Evolutionary conservation across 2,329 filamentous ascomycete genomes (phyloP), one percentile per base, ranked within the genome.

Genomic region (Claviceps paspali): DNA sequence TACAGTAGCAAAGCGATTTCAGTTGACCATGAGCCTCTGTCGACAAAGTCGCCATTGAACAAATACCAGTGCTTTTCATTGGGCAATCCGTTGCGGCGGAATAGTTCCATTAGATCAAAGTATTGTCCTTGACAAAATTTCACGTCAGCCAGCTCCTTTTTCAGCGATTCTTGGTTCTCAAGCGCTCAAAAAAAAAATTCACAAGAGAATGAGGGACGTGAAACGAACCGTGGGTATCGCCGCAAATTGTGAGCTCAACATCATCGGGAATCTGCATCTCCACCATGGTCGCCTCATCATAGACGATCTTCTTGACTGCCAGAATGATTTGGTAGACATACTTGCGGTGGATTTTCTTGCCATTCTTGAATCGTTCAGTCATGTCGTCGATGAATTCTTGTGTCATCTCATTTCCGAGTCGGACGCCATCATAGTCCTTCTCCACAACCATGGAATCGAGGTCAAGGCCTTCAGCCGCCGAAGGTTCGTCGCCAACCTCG

Each of bases 31-130:
- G 86, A 95, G 21, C 91, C 91, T 55, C 91, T 76, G 57, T 98
- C 91, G 38, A 98, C 91, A 54, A 98, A 98, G 62, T 98, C 91
- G 46, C 91, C 91, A 57, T 98, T 98, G 70, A 98, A 98, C 10
- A 98, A 71, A 56, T 96, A 98, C 57, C 79, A 82, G 56, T 96
- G 86, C 54, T 82, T 84, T 43, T 88, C 84, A 12, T 72, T 74
- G 0, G 91, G 91, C 45, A 70, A 73, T 29, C 91, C 91, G 49
- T 94, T 95, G 40, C 91, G 71, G 45, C 83, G 71, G 76, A 98
- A 98, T 44, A 98, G 81, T 57, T 98, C 84, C 66, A 98, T 79
- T 29, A 98, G 70, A 59, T 98, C 91, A 56, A 93, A 98, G 64
- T 87, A 98, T 71, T 98, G 91, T 32, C 88, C 83, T 87, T 19